Evolutionary conservation across 202 grass and related monocot genomes (phyloP).

Genomic region (Digitaria exilis): DNA sequence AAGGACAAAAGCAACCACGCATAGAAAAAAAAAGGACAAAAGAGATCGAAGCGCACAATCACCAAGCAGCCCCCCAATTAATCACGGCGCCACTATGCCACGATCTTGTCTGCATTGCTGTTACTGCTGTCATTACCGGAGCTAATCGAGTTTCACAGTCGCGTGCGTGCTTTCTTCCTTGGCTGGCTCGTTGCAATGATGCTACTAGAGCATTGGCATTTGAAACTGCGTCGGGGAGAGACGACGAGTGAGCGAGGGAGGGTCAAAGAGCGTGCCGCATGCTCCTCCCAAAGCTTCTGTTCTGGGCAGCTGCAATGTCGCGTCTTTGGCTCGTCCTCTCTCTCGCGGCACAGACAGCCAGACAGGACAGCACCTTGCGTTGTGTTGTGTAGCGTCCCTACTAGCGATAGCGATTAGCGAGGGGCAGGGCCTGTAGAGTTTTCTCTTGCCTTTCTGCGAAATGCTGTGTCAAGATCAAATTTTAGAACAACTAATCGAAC

Average conservation of each 20-base stretch:
- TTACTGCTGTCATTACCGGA: background rate
- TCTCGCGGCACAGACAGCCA: background rate
- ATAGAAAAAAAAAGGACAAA: background rate
- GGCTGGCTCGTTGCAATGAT: background rate
- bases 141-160: background rate
- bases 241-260: too few species aligned
- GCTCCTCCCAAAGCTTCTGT: slow-evolving; percentile 25
- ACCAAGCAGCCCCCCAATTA: slow-evolving; percentile 18
- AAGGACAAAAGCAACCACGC: background rate
- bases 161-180: background rate
- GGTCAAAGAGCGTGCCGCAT: slow-evolving; percentile 4
- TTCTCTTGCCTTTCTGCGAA: background rate
- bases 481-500: background rate
- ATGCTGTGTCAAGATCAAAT: background rate
- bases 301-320: background rate
- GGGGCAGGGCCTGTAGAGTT: too few species aligned
- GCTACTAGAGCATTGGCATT: slow-evolving; percentile 26
- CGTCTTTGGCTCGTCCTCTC: background rate
- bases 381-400: too few species aligned
- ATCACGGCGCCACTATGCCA: slow-evolving; percentile 39
- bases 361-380: background rate
- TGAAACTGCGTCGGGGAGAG: background rate
- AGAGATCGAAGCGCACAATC: background rate
- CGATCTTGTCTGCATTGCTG: slow-evolving; percentile 22
- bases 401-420: too few species aligned